Base-by-base conservation (phyloP, 1,284 basidiomycete species). In the Cryptococcus sp. region DNA sequence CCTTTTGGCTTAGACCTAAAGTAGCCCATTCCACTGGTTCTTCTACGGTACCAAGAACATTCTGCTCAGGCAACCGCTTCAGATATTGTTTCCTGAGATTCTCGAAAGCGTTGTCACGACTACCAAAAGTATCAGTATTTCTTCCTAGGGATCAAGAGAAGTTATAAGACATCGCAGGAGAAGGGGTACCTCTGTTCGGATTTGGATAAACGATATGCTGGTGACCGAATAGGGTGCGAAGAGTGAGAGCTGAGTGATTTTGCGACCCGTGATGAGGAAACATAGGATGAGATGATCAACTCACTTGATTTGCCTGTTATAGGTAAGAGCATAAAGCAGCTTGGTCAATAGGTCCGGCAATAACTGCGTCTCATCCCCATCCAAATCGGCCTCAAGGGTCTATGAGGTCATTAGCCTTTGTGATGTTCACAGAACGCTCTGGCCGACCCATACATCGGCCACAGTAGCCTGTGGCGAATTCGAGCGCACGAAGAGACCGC, bases 301-400 rank as follows among this genome's bases (percentile, higher is more conserved):
- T 63, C 55, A 80, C 79, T 76, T 75, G 58, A 81, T 78, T 52
- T 72, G 72, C 8, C 77, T 66, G 61, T 81, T 78, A 54, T 79
- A 76, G 0, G 80, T 81, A 49, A 81, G 67, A 6, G 77, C 75
- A 58, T 79, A 79, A 41, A 81, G 73, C 23, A 81, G 63, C 46
- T 78, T 76, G 49, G 72, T 71, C 47, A 80, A 63, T 43, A 80
- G 66, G 36, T 77, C 74, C 2, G 79, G 79, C 5, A 79, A 65
- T 5, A 78, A 46, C n/a, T 65, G 63, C n/a, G 65, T 63, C 50
- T 79, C 78, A 14, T 72, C 68, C 11, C 76, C 74, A 52, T 80
- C 79, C 48, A 81, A 67, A 61, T 81, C 80, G 23, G 59, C 55
- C 59, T 82, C 81, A n/a, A 82, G 69, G 4, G 57, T 54, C 74